Evolutionary conservation across 805 yeast genomes (phyloP).

Genomic region (Pichia ethanolica): DNA sequence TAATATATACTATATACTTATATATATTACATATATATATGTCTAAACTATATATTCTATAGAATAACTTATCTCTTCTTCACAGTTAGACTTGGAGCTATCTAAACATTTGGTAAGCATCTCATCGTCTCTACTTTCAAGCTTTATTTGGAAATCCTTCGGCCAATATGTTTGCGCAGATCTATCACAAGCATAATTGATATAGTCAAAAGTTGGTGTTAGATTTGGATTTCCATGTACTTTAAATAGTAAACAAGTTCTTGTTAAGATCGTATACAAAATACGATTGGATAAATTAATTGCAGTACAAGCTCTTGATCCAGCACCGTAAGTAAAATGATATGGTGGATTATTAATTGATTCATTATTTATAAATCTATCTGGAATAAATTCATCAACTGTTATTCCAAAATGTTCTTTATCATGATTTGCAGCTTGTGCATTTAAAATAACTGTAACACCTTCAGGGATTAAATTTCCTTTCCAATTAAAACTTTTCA

Average conservation of each 20-base stretch:
- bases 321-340: constrained; percentile 20
- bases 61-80: constrained; percentile 12
- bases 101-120: constrained; percentile 9
- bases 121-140: constrained; percentile 10
- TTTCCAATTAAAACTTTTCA: constrained; percentile 11
- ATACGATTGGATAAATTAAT: constrained; percentile 16
- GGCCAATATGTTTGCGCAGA: constrained; percentile 20
- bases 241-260: constrained; percentile 15
- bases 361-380: constrained; percentile 12
- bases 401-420: constrained; percentile 12
- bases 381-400: constrained; percentile 17
- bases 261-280: constrained; percentile 12
- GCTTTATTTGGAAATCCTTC: constrained; percentile 12
- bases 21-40: too few species aligned
- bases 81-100: constrained; percentile 4
- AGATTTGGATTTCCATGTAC: constrained; percentile 4
- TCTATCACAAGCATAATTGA: constrained; percentile 15
- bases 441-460: constrained; percentile 17
- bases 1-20: too few species aligned
- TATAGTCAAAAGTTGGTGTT: constrained; percentile 13
- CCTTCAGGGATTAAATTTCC: constrained; percentile 15
- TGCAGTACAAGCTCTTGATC: constrained; percentile 21
- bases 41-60: constrained; percentile 8
- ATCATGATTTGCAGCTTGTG: constrained; percentile 21
- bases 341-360: constrained; percentile 15